phyloP scores from a whole-genome alignment of 257 asterid species.

The Henckelia pumila region DNA sequence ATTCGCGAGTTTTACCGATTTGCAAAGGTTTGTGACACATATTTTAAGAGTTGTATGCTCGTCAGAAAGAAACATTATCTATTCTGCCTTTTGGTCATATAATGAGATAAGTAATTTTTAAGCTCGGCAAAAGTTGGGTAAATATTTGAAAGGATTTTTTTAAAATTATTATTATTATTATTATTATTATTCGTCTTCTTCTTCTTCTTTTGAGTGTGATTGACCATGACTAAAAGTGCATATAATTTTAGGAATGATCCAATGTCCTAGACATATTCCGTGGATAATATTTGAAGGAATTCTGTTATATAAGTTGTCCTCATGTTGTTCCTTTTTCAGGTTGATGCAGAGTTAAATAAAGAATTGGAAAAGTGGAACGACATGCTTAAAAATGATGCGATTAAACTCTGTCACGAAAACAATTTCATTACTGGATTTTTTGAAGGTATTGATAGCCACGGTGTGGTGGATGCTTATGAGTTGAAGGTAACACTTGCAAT shows the following conservation, averaged over 20 bases:
- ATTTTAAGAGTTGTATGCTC: neutral
- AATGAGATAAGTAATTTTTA: neutral
- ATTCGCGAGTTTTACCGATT: conserved; percentile 87
- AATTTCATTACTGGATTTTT: conserved; percentile 88
- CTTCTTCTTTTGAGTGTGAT: no score
- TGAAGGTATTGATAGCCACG: conserved; percentile 85
- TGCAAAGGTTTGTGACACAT: conserved; percentile 70
- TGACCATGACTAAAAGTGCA: conserved; percentile 10
- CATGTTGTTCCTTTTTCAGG: conserved; percentile 59
- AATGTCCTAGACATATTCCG: conserved; percentile 1
- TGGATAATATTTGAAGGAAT: conserved; percentile 1
- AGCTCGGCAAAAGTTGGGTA: neutral
- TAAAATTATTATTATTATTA: no score
- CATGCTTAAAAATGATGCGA: conserved; percentile 75
- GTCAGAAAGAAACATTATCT: conserved; percentile 6
- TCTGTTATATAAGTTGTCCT: no score
- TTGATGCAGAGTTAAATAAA: conserved; percentile 74
- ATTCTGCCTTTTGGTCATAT: neutral
- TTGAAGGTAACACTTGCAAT: conserved; percentile 58
- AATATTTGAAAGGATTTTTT: no score
- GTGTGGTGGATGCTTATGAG: conserved; percentile 92
- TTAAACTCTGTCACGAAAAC: conserved; percentile 86
- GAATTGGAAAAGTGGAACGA: conserved; percentile 97
- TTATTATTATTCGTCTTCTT: no score
- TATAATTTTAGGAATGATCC: conserved; percentile 15